Evolutionary conservation across 768 basidiomycete species (phyloP).

Genomic region (Kwoniella sp.): DNA sequence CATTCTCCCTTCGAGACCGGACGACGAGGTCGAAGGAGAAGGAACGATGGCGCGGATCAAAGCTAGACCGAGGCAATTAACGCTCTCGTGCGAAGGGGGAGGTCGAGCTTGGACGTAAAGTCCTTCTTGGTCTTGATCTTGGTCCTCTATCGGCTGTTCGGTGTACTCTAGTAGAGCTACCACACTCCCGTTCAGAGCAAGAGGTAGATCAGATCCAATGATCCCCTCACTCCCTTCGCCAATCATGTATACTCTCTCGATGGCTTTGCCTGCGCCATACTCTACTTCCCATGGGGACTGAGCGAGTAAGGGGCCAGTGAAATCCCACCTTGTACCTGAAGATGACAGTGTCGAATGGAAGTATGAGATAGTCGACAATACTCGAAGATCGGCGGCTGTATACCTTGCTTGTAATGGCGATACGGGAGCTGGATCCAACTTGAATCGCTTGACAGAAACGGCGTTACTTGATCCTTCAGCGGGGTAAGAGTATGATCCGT

Average conservation of each 20-base stretch:
- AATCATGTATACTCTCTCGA: slow-evolving; percentile 68
- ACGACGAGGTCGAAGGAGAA: neutral
- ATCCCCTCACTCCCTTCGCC: slow-evolving; percentile 82
- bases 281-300: slow-evolving; percentile 73
- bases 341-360: slow-evolving; percentile 63
- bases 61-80: slow-evolving; percentile 73
- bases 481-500: neutral
- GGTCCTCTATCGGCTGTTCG: neutral
- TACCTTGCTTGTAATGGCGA: slow-evolving; percentile 59
- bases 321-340: slow-evolving; percentile 66
- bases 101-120: slow-evolving; percentile 66
- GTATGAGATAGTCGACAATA: slow-evolving; percentile 72
- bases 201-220: slow-evolving; percentile 65
- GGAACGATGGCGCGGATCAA: slow-evolving; percentile 66
- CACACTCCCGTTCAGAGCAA: slow-evolving; percentile 76
- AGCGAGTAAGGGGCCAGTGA: slow-evolving; percentile 68
- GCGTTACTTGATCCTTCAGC: neutral
- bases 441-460: slow-evolving; percentile 6
- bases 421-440: slow-evolving; percentile 61
- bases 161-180: slow-evolving; percentile 67
- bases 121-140: slow-evolving; percentile 44
- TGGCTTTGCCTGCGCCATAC: slow-evolving; percentile 57
- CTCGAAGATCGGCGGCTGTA: slow-evolving; percentile 70
- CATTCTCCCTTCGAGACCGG: slow-evolving; percentile 52
- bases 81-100: slow-evolving; percentile 64